Conservation (phyloP, 768 basidiomycete species). For the Scleroderma citrinum region DNA sequence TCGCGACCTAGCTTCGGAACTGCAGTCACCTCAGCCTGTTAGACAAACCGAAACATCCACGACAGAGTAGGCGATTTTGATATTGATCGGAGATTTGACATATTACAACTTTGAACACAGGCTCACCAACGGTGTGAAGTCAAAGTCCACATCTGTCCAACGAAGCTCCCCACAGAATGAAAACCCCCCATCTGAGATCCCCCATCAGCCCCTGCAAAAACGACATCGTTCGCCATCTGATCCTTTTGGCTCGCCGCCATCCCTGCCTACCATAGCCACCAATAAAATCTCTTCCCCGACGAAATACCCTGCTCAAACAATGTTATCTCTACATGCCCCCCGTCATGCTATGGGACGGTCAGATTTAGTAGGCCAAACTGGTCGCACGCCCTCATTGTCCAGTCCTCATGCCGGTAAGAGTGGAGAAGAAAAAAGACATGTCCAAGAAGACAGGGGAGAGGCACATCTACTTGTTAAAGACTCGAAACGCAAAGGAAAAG, state of each 20-base stretch:
- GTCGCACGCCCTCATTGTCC: constrained; percentile 8
- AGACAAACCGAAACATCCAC: neutral
- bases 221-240: constrained; percentile 9
- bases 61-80: neutral
- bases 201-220: constrained; percentile 7
- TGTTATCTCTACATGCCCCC: constrained; percentile 10
- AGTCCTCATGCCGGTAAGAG: neutral
- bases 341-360: constrained; percentile 16
- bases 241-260: constrained; percentile 13
- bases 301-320: neutral
- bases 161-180: neutral
- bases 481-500: neutral
- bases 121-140: too few relatives aligned
- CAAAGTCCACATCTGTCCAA: too few relatives aligned
- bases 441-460: neutral
- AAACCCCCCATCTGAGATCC: neutral
- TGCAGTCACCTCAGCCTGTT: neutral
- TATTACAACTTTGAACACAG: neutral
- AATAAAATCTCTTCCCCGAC: neutral
- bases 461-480: constrained; percentile 13
- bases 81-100: neutral
- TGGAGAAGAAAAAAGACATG: neutral
- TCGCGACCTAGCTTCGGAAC: neutral
- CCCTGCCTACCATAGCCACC: constrained; percentile 3
- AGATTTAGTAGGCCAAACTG: constrained; percentile 16